These are phyloP conservation scores for Pseudozyma flocculosa DNA, from an alignment of 1,284 basidiomycete genomes.

Conservation along the genomic window DNA sequence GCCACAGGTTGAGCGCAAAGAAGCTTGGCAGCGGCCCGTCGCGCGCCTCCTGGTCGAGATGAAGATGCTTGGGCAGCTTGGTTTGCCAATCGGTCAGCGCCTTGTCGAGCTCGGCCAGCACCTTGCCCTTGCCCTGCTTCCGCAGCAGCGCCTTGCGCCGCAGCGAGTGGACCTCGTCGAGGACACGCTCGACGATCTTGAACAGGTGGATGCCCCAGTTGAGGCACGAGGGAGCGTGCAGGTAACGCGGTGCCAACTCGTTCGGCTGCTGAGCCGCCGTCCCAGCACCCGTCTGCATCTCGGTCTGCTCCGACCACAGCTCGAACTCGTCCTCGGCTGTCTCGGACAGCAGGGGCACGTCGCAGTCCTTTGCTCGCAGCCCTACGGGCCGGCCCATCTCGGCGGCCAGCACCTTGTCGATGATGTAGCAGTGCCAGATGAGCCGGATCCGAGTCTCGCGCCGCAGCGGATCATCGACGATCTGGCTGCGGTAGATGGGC, in stretches of 20 bases:
- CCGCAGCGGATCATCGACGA: slow-evolving; percentile 44
- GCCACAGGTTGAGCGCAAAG: slow-evolving; percentile 46
- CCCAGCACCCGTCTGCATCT: slow-evolving; percentile 24
- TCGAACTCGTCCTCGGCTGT: slow-evolving; percentile 60
- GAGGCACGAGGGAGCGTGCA: slow-evolving; percentile 43
- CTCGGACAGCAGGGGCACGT: slow-evolving; percentile 58
- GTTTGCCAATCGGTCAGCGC: slow-evolving; percentile 41
- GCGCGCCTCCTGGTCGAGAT: slow-evolving; percentile 22
- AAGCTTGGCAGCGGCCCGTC: slow-evolving; percentile 39
- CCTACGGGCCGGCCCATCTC: slow-evolving; percentile 60
- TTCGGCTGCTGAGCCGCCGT: neutral
- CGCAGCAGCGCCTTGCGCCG: slow-evolving; percentile 45
- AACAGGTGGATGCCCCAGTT: slow-evolving; percentile 48
- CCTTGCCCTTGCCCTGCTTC: slow-evolving; percentile 29
- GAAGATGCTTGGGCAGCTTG: slow-evolving; percentile 33
- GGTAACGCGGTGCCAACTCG: slow-evolving; percentile 4
- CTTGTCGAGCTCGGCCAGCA: slow-evolving; percentile 39
- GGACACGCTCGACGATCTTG: slow-evolving; percentile 45
- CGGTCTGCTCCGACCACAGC: slow-evolving; percentile 55
- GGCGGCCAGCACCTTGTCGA: slow-evolving; percentile 59
- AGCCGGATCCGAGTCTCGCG: slow-evolving; percentile 58
- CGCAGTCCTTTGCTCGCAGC: slow-evolving; percentile 57
- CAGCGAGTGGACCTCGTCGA: slow-evolving; percentile 46
- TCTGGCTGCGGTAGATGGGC: slow-evolving; percentile 38
- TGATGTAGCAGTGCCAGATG: slow-evolving; percentile 60